Evolutionary conservation across 768 basidiomycete genomes (phyloP).

Genomic region (Tylopilus plumbeoviolaceoides): DNA sequence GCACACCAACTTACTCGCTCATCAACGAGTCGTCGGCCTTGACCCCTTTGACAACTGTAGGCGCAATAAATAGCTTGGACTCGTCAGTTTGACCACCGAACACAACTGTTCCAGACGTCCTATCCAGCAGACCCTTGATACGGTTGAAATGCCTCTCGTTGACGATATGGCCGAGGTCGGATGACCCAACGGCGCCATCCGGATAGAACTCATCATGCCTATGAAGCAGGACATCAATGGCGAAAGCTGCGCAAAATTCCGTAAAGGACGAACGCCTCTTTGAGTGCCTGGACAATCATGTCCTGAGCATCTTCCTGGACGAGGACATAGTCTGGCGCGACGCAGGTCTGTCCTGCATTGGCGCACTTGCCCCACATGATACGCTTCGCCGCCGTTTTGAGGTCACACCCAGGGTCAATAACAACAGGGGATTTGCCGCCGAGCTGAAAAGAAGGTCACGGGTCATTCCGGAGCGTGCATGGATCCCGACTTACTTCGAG

Average conservation of each 20-base stretch:
- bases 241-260: background rate
- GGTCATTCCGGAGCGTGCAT: background rate
- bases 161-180: conserved; percentile 50
- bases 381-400: conserved; percentile 62
- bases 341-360: conserved; percentile 79
- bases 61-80: conserved; percentile 58
- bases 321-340: conserved; percentile 57
- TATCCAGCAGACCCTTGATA: conserved; percentile 57
- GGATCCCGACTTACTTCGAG: conserved; percentile 40
- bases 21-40: conserved; percentile 64
- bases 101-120: conserved; percentile 60
- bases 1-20: conserved; percentile 52
- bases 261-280: conserved; percentile 35
- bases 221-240: background rate
- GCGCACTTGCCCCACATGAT: conserved; percentile 76
- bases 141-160: conserved; percentile 52
- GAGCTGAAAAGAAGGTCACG: conserved; percentile 35
- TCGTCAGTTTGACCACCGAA: conserved; percentile 62
- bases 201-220: conserved; percentile 37
- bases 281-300: conserved; percentile 36
- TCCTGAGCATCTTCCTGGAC: conserved; percentile 41
- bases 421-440: conserved; percentile 76
- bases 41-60: conserved; percentile 68
- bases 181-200: conserved; percentile 38
- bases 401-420: conserved; percentile 64